Evolutionary conservation across 2,329 filamentous ascomycete species (phyloP), one percentile per base, ranked within the genome.

Genomic region (Fusarium sp.): DNA sequence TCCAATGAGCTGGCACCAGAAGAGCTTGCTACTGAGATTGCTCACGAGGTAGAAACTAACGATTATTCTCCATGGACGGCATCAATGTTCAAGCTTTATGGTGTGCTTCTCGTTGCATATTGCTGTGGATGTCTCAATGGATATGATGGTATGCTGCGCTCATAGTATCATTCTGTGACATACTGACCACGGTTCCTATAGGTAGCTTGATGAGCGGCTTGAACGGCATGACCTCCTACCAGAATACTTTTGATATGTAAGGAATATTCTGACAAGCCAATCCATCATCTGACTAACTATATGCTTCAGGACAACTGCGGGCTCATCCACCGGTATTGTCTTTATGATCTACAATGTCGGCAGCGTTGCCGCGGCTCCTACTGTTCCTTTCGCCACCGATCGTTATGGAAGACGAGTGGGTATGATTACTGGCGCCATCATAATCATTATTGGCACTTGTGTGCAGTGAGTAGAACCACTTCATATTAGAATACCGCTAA

Each of bases 51-150:
- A 7, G 76, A 78, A 12, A 73, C 74, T 7, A 76, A 76, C 8
- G 73, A 75, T 5, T 80, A 78, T 56, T 82, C 77, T 8, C 84
- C 84, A 49, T 87, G 83, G 81, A 85, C 83, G 0, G 65, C 63
- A 58, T 77, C 76, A 17, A 84, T 87, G 83, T 75, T 83, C 48
- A 80, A 81, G 19, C 79, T 88, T 0, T 88, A 87, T 55, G 74
- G 79, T 11, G 80, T 83, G 23, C 73, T 87, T 1, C 46, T 77
- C 4, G 74, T 84, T 5, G 80, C 83, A 2, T 88, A 86, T 64
- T 77, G 86, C 9, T 86, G 85, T 64, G 85, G 84, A 4, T 85
- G 82, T 57, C 77, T 87, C 38, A 71, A 71, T 6, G 66, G 69
- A 3, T 71, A 65, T 9, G 61, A 64, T 21, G 70, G 71, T 59